phyloP scores from a whole-genome alignment of 257 asterid genomes.

The Ilex asprella region DNA sequence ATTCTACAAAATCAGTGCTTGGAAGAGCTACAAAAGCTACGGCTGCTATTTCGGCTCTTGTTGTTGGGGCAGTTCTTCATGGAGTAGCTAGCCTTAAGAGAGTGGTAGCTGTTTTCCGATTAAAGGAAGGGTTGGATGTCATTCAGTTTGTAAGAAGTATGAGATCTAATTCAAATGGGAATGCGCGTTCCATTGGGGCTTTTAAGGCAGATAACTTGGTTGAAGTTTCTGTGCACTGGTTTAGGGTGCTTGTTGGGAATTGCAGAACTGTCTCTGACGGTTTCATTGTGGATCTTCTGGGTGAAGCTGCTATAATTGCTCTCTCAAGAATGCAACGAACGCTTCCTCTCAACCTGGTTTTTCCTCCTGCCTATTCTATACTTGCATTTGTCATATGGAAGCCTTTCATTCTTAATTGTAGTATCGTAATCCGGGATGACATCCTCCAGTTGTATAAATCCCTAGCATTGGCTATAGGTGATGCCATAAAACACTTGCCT shows the following conservation, averaged over 20 bases:
- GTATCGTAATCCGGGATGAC: constrained; percentile 72
- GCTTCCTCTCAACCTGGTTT: constrained; percentile 60
- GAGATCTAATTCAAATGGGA: constrained; percentile 78
- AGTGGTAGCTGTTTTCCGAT: constrained; percentile 76
- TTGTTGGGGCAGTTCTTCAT: constrained; percentile 79
- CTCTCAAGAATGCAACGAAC: constrained; percentile 81
- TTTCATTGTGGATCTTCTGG: constrained; percentile 72
- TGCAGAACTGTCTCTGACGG: constrained; percentile 93
- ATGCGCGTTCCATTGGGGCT: constrained; percentile 60
- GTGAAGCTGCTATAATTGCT: constrained; percentile 82
- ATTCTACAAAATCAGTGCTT: constrained; percentile 39
- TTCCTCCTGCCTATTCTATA: constrained; percentile 87
- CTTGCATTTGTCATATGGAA: constrained; percentile 82
- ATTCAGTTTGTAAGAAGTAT: constrained; percentile 71
- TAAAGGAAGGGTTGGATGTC: constrained; percentile 85
- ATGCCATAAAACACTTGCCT: constrained; percentile 83
- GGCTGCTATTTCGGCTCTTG: constrained; percentile 78
- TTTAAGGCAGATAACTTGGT: constrained; percentile 60
- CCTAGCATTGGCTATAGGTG: constrained; percentile 46
- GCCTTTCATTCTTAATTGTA: constrained; percentile 49
- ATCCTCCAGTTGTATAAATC: constrained; percentile 58
- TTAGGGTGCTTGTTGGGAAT: constrained; percentile 95
- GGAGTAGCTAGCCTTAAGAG: constrained; percentile 92
- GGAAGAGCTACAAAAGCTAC: constrained; percentile 59
- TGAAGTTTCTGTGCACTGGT: constrained; percentile 94